These are phyloP conservation scores for Lathyrus oleraceus DNA, from an alignment of 306 rosid genomes.

Conservation along the genomic window DNA sequence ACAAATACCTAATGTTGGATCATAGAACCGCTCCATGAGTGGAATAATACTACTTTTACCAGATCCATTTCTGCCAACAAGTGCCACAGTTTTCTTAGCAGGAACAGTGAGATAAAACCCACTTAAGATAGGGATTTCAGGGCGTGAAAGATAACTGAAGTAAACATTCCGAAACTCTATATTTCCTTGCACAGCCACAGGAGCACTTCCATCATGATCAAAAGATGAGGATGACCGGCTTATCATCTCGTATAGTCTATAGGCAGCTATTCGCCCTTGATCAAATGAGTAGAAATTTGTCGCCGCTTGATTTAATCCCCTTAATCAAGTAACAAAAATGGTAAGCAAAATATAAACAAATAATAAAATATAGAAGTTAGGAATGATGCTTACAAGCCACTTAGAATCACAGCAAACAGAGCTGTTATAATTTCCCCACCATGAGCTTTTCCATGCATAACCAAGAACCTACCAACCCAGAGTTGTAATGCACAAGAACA, in stretches of 20 bases:
- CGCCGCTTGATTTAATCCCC: conserved; percentile 99
- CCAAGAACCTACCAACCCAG: conserved; percentile 97
- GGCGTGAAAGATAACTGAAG: conserved; percentile 98
- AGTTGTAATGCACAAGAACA: conserved; percentile 99
- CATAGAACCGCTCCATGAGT: conserved; percentile 98
- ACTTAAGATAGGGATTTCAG: conserved; percentile 98
- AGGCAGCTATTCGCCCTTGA: conserved; percentile 99
- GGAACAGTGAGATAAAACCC: conserved; percentile 98
- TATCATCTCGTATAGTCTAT: conserved; percentile 98
- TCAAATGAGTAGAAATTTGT: conserved; percentile 99
- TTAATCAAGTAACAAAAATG: conserved; percentile 44
- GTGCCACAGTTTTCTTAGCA: conserved; percentile 99
- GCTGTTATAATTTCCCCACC: conserved; percentile 98
- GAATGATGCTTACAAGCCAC: conserved; percentile 89
- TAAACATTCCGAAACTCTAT: conserved; percentile 97
- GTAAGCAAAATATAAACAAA: conserved; percentile 19
- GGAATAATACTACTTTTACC: conserved; percentile 99
- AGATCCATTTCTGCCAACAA: conserved; percentile 98
- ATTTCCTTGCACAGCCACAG: conserved; percentile 79
- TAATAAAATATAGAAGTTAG: background rate
- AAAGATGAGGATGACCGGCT: conserved; percentile 87
- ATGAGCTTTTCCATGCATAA: conserved; percentile 58
- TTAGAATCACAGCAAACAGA: conserved; percentile 89
- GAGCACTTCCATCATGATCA: conserved; percentile 81
- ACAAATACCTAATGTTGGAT: conserved; percentile 87